Evolutionary conservation across 371 early-diverging fungal species (phyloP).

Genomic region (Dichotomocladium elegans): DNA sequence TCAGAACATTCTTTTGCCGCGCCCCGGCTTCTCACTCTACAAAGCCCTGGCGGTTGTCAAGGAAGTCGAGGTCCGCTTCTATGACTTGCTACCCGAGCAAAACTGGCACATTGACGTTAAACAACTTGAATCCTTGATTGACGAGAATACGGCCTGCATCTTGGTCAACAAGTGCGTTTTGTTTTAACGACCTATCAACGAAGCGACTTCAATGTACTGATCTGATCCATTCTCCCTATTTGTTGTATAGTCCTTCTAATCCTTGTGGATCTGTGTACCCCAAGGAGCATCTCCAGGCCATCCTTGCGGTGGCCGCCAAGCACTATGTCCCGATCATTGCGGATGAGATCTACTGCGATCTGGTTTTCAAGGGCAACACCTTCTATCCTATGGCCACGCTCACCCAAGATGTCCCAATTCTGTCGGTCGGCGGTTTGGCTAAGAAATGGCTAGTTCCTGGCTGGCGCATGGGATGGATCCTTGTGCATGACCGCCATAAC

Average conservation of each 20-base stretch:
- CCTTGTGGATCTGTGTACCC: slow-evolving; percentile 90
- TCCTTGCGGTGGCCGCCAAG: slow-evolving; percentile 70
- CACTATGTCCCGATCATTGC: slow-evolving; percentile 82
- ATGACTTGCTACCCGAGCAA: slow-evolving; percentile 72
- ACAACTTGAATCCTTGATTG: slow-evolving; percentile 78
- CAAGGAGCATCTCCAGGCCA: slow-evolving; percentile 65
- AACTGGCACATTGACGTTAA: slow-evolving; percentile 86
- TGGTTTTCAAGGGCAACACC: slow-evolving; percentile 69
- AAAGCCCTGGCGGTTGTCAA: slow-evolving; percentile 76
- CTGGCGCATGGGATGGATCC: slow-evolving; percentile 90
- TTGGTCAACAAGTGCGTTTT: slow-evolving; percentile 75
- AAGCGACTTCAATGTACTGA: background rate
- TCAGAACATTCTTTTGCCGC: slow-evolving; percentile 81
- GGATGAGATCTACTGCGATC: slow-evolving; percentile 92
- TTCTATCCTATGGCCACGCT: slow-evolving; percentile 75
- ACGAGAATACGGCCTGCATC: slow-evolving; percentile 76
- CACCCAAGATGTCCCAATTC: slow-evolving; percentile 76
- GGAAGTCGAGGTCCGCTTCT: slow-evolving; percentile 74
- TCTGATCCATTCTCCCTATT: background rate
- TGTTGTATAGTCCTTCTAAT: slow-evolving; percentile 71
- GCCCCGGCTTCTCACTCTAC: slow-evolving; percentile 91
- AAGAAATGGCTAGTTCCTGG: slow-evolving; percentile 92
- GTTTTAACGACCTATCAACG: background rate
- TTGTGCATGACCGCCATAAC: slow-evolving; percentile 71
- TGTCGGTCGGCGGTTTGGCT: slow-evolving; percentile 85